A percentile compares a stretch with the other conserved stretches of the same genome.
Evolutionary conservation across 257 asterid genomes (phyloP).

Genomic region (Buddleja alternifolia): DNA sequence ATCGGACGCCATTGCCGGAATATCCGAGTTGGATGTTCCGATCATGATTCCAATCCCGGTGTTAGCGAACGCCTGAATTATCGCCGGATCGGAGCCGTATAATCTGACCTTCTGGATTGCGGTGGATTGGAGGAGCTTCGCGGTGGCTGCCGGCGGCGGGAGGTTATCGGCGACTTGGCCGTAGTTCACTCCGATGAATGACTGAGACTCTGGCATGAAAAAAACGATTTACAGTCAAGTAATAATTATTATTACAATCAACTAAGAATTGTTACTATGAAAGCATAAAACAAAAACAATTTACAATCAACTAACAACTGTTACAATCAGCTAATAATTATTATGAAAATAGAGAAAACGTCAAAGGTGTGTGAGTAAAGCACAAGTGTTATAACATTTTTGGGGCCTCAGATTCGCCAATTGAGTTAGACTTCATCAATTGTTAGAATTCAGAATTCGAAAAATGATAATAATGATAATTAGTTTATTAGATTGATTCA

Average conservation of each 20-base stretch:
- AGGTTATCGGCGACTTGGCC: slow-evolving; percentile 76
- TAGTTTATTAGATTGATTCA: background rate
- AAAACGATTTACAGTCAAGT: background rate
- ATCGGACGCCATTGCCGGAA: slow-evolving; percentile 64
- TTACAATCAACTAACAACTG: too few relatives aligned
- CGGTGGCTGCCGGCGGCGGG: slow-evolving; percentile 65
- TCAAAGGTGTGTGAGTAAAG: too few relatives aligned
- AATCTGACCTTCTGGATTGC: slow-evolving; percentile 56
- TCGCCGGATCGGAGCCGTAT: slow-evolving; percentile 61
- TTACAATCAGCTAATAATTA: too few relatives aligned
- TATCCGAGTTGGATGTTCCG: slow-evolving; percentile 64
- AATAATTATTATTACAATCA: too few relatives aligned
- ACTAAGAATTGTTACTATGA: too few relatives aligned
- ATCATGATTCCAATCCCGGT: slow-evolving; percentile 63
- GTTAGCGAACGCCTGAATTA: slow-evolving; percentile 62
- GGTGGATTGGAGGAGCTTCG: slow-evolving; percentile 55
- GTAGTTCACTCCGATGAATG: slow-evolving; percentile 70
- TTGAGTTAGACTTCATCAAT: too few relatives aligned
- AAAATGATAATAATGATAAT: background rate
- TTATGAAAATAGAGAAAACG: too few relatives aligned
- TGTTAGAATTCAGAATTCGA: too few relatives aligned
- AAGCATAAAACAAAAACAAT: slow-evolving; percentile 1
- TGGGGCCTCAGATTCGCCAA: too few relatives aligned
- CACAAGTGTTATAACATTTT: too few relatives aligned
- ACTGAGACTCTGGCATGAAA: slow-evolving; percentile 46